Base-by-base conservation (phyloP, 73 alveolate genomes). In the Paramecium tetraurelia region DNA sequence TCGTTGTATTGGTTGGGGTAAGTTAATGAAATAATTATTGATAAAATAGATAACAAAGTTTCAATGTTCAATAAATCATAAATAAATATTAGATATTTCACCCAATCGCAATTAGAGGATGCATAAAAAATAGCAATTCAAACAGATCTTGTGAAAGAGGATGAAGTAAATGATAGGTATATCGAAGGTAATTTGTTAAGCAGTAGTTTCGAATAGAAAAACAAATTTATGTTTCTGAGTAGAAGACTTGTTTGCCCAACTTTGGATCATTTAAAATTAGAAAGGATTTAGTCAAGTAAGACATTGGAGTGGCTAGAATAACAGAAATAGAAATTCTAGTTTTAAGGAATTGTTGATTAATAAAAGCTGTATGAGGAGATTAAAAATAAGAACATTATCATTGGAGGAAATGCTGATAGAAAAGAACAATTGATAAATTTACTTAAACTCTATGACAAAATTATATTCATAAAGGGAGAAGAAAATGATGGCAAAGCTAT, bases 231-330 rank as follows among this genome's bases (percentile, higher is more conserved):
- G 10, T 80, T 80, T 80, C 5, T 48, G 10, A 80, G 90, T 44
- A 40, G 90, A 43, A 80, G 90, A 80, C 38, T 80, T 2, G 90
- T 43, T 0, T 31, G 90, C 43, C 90, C 90, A 24, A 80, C 90
- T 21, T 27, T 80, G 7, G 90, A 80, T 48, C 57, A 80, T 10
- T 18, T 80, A 24, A 80, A 80, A 80, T 20, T 80, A 16, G 90
- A 80, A 10, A 80, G 48, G 31, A 43, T 80, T 14, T 14, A 41
- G 46, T 80, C 70, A 8, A 48, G 72, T 41, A 80, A 22, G 20
- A 46, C 70, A 1, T 80, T 80, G 14, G 90, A 80, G 8, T 80
- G 21, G 31, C 3, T 80, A 44, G 90, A 80, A 46, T 80, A 41
- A 9, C 14, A 48, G 24, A n/a, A 27, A 5, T 80, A 21, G 20